phyloP scores from a whole-genome alignment of 768 basidiomycete genomes.

The Lentinus brumalis region DNA sequence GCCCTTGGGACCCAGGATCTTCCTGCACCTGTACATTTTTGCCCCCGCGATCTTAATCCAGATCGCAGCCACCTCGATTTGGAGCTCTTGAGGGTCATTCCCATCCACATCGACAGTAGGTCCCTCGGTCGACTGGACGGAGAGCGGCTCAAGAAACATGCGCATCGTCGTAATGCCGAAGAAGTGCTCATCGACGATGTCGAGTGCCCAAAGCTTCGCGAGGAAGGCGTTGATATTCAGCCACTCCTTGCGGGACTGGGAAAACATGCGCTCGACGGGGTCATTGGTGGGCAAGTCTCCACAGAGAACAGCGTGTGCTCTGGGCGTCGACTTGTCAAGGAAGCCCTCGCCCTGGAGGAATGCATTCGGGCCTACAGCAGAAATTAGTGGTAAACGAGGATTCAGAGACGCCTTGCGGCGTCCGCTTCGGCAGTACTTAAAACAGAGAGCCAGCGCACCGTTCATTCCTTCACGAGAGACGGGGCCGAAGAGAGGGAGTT shows the following conservation, averaged over 20 bases:
- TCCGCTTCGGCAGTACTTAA: too few species aligned
- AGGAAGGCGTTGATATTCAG: conserved; percentile 12
- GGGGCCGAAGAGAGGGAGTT: conserved; percentile 8
- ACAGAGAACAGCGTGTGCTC: background rate
- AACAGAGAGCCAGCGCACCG: background rate
- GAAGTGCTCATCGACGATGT: background rate
- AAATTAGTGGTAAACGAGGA: too few species aligned
- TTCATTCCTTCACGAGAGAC: conserved; percentile 9
- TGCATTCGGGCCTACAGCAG: background rate
- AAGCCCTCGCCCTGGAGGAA: background rate
- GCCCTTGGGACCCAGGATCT: conserved; percentile 16
- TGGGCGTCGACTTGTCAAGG: background rate
- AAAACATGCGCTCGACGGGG: background rate
- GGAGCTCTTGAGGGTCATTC: background rate
- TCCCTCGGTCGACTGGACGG: background rate
- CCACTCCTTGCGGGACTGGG: conserved; percentile 4
- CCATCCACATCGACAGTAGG: background rate
- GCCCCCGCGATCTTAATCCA: conserved; percentile 9
- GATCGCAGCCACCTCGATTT: conserved; percentile 7
- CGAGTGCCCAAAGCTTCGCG: conserved; percentile 13
- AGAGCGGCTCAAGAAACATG: conserved; percentile 12
- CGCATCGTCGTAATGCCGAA: conserved; percentile 18
- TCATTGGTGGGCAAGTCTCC: conserved; percentile 3
- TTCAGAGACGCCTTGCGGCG: background rate
- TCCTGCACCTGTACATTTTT: conserved; percentile 7